phyloP scores from a whole-genome alignment of 78 protist species.

The Dictyostelium firmibasis region DNA sequence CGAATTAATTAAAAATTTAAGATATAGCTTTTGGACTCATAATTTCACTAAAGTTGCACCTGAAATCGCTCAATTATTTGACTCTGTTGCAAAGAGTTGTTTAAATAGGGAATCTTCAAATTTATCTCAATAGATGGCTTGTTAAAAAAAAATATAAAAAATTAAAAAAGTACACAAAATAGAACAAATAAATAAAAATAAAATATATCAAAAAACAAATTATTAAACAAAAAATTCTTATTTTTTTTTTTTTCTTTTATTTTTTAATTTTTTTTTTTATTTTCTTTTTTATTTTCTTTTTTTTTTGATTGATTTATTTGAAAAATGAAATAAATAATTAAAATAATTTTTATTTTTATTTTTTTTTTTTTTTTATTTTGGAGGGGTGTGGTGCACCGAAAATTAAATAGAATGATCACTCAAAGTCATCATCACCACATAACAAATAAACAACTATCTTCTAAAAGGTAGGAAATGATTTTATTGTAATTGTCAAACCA shows the following conservation, averaged over 20 bases:
- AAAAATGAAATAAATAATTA: not conserved
- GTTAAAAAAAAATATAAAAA: not conserved
- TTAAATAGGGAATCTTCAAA: constrained; percentile 57
- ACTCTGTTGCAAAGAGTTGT: constrained; percentile 90
- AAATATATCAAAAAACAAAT: not conserved
- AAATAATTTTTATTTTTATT: too few species aligned
- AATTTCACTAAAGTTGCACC: constrained; percentile 91
- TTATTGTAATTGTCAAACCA: not conserved
- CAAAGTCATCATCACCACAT: not conserved
- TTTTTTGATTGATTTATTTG: not conserved
- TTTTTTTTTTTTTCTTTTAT: too few species aligned
- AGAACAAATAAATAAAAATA: not conserved
- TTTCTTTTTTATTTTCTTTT: not conserved
- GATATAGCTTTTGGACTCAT: constrained; percentile 94
- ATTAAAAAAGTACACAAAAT: not conserved
- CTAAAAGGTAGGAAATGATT: not conserved
- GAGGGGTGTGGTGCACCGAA: not conserved
- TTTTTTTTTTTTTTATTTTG: too few species aligned
- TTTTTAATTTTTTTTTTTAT: too few species aligned
- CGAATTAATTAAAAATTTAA: constrained; percentile 95
- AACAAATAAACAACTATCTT: not conserved
- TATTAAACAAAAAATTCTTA: too few species aligned
- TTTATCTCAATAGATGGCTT: not conserved
- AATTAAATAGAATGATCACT: not conserved
- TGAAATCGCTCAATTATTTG: constrained; percentile 95